These are phyloP conservation scores for Clarireedia monteithiana DNA, from an alignment of 2,329 filamentous ascomycete genomes.

Conservation along the genomic window DNA sequence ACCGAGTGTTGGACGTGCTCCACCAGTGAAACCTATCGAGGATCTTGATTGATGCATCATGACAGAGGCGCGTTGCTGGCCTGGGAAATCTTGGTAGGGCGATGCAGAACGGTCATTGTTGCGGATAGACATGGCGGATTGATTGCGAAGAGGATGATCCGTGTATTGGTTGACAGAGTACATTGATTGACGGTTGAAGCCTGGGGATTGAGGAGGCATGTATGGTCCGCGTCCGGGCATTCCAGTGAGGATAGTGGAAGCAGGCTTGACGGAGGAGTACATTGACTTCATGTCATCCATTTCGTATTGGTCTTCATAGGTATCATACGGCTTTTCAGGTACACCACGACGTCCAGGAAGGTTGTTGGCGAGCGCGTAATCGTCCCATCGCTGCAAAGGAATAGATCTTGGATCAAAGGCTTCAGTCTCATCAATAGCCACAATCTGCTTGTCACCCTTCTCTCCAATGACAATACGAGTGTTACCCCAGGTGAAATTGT, in stretches of 20 bases:
- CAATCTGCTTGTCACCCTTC: constrained; percentile 81
- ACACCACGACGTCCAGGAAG: constrained; percentile 84
- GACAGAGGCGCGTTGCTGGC: constrained; percentile 30
- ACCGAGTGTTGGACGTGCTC: constrained; percentile 39
- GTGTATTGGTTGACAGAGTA: constrained; percentile 39
- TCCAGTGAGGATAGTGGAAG: constrained; percentile 79
- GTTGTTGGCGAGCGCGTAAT: constrained; percentile 80
- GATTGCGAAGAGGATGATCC: constrained; percentile 47
- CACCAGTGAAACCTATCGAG: constrained; percentile 33
- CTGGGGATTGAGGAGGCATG: constrained; percentile 78
- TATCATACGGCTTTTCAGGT: constrained; percentile 57
- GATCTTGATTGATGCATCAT: constrained; percentile 34
- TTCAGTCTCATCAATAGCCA: constrained; percentile 77
- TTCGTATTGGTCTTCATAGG: constrained; percentile 76
- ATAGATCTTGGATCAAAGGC: constrained; percentile 87
- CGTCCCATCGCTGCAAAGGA: constrained; percentile 93
- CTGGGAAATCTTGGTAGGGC: constrained; percentile 50
- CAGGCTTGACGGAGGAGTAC: constrained; percentile 84
- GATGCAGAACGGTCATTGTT: constrained; percentile 42
- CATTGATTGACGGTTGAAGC: constrained; percentile 42
- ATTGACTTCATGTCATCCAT: constrained; percentile 98
- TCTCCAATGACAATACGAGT: constrained; percentile 96
- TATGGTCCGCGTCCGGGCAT: constrained; percentile 62
- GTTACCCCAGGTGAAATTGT: constrained; percentile 98
- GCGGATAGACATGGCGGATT: constrained; percentile 62